A percentile compares a stretch with the other conserved stretches of the same genome.
These are phyloP conservation scores for Ophiocordyceps camponoti-rufipedis DNA, from an alignment of 2,329 filamentous ascomycete genomes.

Conservation along the genomic window DNA sequence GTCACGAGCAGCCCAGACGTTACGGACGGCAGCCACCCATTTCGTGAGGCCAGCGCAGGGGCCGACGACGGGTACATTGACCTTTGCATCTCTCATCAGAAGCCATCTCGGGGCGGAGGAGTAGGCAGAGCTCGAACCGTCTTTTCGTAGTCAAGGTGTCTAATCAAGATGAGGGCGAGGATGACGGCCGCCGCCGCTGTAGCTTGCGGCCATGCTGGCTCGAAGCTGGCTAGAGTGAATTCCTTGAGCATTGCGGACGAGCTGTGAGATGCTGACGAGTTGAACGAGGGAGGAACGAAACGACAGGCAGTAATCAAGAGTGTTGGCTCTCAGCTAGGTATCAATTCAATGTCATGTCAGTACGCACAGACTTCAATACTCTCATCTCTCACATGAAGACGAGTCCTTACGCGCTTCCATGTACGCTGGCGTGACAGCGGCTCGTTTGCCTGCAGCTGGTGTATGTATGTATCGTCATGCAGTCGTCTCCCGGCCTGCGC, in stretches of 20 bases:
- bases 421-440: no score
- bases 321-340: no score
- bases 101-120: neutral
- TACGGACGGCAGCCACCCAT: constrained; percentile 4
- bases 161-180: constrained; percentile 1
- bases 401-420: no score
- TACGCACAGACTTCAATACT: no score
- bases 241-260: neutral
- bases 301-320: no score
- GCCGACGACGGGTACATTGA: constrained; percentile 4
- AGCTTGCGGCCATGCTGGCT: neutral
- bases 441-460: no score
- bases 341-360: no score
- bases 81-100: neutral
- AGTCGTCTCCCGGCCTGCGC: no score
- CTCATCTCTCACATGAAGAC: no score
- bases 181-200: neutral
- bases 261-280: neutral
- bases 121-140: neutral
- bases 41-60: constrained; percentile 2
- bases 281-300: no score
- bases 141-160: constrained; percentile 2
- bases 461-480: no score
- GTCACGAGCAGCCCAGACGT: constrained; percentile 3
- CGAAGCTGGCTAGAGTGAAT: neutral